A percentile compares a stretch with the other conserved stretches of the same genome.
These are phyloP conservation scores for Gryganskiella cystojenkinii DNA, from an alignment of 192 early-diverging fungal species.

Conservation along the genomic window DNA sequence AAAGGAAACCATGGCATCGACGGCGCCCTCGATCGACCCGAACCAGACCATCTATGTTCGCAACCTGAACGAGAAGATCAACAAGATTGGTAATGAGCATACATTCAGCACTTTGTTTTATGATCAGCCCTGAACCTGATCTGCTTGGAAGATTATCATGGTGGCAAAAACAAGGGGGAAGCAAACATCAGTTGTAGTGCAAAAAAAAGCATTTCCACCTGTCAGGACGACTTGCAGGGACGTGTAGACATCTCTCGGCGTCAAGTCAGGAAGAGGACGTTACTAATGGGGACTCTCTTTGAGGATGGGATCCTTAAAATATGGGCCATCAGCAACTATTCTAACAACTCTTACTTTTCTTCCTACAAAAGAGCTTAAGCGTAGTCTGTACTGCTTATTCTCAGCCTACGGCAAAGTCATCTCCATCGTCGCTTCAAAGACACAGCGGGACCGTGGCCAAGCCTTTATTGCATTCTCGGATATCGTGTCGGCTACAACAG, in stretches of 20 bases:
- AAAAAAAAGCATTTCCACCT: too few species aligned
- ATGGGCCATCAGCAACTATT: background rate
- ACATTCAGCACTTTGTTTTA: background rate
- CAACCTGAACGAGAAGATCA: conserved; percentile 77
- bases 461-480: conserved; percentile 93
- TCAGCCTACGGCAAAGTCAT: conserved; percentile 87
- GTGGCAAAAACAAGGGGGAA: too few species aligned
- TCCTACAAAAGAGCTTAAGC: conserved; percentile 76
- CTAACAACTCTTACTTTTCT: background rate
- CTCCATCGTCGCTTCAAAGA: conserved; percentile 89
- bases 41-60: conserved; percentile 90
- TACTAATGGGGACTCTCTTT: background rate
- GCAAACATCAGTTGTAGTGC: too few species aligned
- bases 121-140: too few species aligned
- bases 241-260: too few species aligned
- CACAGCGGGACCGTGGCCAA: conserved; percentile 89
- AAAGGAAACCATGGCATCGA: conserved; percentile 27
- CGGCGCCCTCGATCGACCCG: conserved; percentile 57
- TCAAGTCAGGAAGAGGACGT: too few species aligned
- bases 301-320: background rate
- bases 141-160: background rate
- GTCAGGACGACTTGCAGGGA: too few species aligned
- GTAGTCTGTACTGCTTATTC: conserved; percentile 85
- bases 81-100: conserved; percentile 72
- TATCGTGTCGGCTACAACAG: conserved; percentile 85